These are phyloP conservation scores for Geosmithia flava DNA, from an alignment of 2,329 filamentous ascomycete species.

Conservation along the genomic window DNA sequence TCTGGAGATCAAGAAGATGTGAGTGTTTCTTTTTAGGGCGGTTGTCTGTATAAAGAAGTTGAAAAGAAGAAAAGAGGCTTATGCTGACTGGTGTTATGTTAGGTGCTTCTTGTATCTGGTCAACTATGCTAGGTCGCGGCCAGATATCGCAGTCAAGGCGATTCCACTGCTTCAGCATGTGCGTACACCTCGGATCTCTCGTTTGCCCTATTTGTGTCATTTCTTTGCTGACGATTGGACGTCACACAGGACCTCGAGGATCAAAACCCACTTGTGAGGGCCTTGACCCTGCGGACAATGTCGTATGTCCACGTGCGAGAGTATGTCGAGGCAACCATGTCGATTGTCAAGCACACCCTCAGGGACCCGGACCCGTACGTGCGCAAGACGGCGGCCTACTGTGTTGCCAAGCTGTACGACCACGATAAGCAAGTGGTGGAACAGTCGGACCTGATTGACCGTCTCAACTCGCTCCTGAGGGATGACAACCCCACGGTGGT, in stretches of 20 bases:
- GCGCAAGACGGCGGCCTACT: constrained; percentile 91
- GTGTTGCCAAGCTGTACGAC: constrained; percentile 94
- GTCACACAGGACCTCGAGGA: constrained; percentile 77
- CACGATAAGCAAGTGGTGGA: constrained; percentile 89
- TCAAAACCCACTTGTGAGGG: constrained; percentile 80
- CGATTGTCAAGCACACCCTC: constrained; percentile 71
- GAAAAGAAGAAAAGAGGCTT: constrained; percentile 6
- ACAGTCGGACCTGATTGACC: constrained; percentile 80
- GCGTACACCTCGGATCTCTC: constrained; percentile 16
- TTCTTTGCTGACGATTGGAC: constrained; percentile 4
- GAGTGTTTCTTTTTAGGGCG: constrained; percentile 17
- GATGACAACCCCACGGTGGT: constrained; percentile 98
- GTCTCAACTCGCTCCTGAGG: constrained; percentile 75
- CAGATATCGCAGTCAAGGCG: constrained; percentile 87
- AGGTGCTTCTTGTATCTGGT: constrained; percentile 98
- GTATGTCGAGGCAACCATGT: constrained; percentile 84
- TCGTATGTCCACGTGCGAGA: constrained; percentile 96
- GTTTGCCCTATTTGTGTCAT: not conserved
- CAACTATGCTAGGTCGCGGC: constrained; percentile 91
- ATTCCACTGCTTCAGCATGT: constrained; percentile 77
- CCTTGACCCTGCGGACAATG: constrained; percentile 85
- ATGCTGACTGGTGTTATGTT: constrained; percentile 1
- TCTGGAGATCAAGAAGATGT: constrained; percentile 99
- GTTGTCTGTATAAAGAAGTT: not conserved
- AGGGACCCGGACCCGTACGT: constrained; percentile 89